A percentile compares a stretch with the other conserved stretches of the same genome.
Conservation (phyloP, 2,329 filamentous ascomycete species). For the Trichophyton mentagrophytes region DNA sequence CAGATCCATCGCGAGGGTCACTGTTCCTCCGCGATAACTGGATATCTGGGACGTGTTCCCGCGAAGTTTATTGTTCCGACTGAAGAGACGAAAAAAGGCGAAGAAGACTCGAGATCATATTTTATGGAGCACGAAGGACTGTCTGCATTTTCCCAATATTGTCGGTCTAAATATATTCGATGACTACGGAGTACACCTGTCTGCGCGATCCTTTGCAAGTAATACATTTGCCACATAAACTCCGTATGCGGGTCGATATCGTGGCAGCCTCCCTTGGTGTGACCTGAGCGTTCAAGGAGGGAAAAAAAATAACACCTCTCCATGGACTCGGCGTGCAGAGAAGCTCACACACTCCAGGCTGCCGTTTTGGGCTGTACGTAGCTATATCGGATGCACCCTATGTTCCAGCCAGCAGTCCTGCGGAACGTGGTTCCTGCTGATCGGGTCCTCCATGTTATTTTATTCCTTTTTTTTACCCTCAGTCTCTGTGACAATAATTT, state of each 20-base stretch:
- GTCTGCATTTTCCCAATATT: not conserved
- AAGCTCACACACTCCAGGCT: not conserved
- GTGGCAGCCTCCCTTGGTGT: not conserved
- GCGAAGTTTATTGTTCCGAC: not conserved
- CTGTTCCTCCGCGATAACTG: not conserved
- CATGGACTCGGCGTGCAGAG: not conserved
- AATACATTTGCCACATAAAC: not conserved
- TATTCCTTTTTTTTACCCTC: not conserved
- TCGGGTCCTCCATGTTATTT: not conserved
- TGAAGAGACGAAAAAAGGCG: not conserved
- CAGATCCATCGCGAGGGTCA: constrained; percentile 1
- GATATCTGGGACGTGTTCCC: not conserved
- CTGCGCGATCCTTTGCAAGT: not conserved
- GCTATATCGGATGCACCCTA: not conserved
- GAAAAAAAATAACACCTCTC: not conserved
- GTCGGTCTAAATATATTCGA: not conserved
- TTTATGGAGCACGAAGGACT: not conserved
- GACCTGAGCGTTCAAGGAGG: not conserved
- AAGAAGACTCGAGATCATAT: not conserved
- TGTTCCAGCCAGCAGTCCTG: not conserved
- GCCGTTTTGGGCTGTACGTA: not conserved
- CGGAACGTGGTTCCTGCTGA: constrained; percentile 4
- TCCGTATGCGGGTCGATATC: not conserved
- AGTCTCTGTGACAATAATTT: not conserved
- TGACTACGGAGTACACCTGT: not conserved